These are phyloP conservation scores for Chlorencoelia australis DNA, from an alignment of 2,329 filamentous ascomycete species.

Conservation along the genomic window DNA sequence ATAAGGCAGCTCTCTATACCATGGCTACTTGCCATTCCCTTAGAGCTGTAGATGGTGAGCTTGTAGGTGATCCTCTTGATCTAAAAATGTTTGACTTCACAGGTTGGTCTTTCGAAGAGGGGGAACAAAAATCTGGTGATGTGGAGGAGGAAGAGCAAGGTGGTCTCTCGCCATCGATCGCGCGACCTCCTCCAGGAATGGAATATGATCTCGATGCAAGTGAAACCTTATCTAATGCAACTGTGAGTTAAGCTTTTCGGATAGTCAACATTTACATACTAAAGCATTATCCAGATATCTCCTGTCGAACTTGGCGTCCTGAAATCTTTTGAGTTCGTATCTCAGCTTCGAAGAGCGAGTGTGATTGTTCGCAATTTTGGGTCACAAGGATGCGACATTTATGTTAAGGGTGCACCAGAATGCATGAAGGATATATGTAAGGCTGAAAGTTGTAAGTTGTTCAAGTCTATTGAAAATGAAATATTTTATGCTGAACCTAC, in stretches of 20 bases:
- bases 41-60: constrained; percentile 73
- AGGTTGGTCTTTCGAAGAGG: constrained; percentile 84
- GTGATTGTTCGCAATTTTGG: constrained; percentile 87
- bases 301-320: constrained; percentile 81
- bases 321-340: constrained; percentile 89
- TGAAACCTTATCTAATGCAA: too few relatives aligned
- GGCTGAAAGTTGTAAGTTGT: constrained; percentile 60
- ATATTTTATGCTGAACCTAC: too few relatives aligned
- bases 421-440: constrained; percentile 91
- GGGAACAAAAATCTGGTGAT: constrained; percentile 54
- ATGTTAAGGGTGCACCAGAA: constrained; percentile 93
- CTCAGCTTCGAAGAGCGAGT: constrained; percentile 82
- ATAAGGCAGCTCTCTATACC: constrained; percentile 71
- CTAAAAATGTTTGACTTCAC: constrained; percentile 99
- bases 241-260: too few relatives aligned
- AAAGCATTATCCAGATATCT: too few relatives aligned
- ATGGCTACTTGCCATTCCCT: constrained; percentile 98
- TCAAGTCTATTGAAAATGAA: background rate
- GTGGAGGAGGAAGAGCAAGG: constrained; percentile 64
- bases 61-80: constrained; percentile 88
- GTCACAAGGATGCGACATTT: constrained; percentile 73
- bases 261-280: too few relatives aligned
- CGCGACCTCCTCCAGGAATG: constrained; percentile 60
- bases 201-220: constrained; percentile 48
- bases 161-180: constrained; percentile 77